Percentiles rank a stretch among this genome's conserved stretches.
Conservation (phyloP, 345 rosid genomes). For the Gossypium anomalum region DNA sequence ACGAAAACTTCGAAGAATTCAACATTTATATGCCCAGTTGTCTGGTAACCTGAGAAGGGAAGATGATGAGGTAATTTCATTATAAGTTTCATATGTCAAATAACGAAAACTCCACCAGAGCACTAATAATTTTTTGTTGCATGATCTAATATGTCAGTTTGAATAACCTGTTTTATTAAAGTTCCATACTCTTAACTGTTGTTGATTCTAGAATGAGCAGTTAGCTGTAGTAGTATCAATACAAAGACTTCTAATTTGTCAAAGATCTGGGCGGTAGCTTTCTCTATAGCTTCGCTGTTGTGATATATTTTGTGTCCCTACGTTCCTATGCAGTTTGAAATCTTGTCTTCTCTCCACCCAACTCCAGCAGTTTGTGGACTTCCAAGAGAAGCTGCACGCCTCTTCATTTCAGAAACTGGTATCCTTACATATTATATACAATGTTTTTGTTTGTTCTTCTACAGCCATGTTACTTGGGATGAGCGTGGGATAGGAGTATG, state of each 20-base stretch:
- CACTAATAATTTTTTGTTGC: background rate
- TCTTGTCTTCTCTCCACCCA: slow-evolving; percentile 75
- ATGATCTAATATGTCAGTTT: background rate
- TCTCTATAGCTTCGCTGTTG: background rate
- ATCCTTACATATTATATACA: slow-evolving; percentile 8
- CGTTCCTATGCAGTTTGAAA: slow-evolving; percentile 48
- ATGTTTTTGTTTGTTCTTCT: background rate
- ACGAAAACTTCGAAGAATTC: slow-evolving; percentile 74
- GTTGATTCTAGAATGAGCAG: slow-evolving; percentile 1
- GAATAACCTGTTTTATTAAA: background rate
- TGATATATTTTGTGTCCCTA: background rate
- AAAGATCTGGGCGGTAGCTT: background rate
- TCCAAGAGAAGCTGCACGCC: slow-evolving; percentile 73
- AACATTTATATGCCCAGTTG: slow-evolving; percentile 70
- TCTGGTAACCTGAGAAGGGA: slow-evolving; percentile 65
- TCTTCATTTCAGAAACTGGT: slow-evolving; percentile 78
- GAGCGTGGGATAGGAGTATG: background rate
- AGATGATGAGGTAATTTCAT: slow-evolving; percentile 67
- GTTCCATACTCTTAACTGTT: background rate
- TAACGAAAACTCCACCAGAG: background rate
- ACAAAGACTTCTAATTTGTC: background rate
- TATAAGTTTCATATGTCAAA: background rate
- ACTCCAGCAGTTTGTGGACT: slow-evolving; percentile 90
- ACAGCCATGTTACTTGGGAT: background rate
- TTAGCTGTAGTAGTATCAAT: background rate